These are phyloP conservation scores for Puccinia hordei DNA, from an alignment of 1,284 basidiomycete genomes.

Conservation along the genomic window DNA sequence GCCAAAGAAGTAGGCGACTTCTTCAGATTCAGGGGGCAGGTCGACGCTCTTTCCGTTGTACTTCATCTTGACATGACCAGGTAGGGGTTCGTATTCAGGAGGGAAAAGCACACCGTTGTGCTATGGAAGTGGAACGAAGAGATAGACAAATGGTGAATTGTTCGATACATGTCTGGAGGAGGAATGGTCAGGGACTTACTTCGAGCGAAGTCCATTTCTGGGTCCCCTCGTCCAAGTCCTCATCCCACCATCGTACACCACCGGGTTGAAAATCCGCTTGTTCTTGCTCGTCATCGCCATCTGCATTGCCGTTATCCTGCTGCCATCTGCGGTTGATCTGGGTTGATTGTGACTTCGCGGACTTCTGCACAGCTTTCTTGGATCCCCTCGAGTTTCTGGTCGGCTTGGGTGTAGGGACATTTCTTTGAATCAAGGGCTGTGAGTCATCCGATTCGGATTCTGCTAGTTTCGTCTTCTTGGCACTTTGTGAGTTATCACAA, in stretches of 20 bases:
- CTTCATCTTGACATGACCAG: conserved; percentile 84
- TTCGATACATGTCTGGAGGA: conserved; percentile 70
- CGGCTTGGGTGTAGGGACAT: neutral
- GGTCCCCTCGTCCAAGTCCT: conserved; percentile 61
- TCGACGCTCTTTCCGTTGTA: conserved; percentile 82
- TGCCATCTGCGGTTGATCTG: neutral
- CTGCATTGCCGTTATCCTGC: neutral
- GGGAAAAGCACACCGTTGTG: conserved; percentile 96
- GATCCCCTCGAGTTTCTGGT: neutral
- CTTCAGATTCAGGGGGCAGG: conserved; percentile 83
- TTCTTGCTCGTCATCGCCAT: neutral
- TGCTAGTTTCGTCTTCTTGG: neutral
- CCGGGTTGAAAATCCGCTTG: neutral
- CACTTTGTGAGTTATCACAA: neutral
- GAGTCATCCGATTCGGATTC: conserved; percentile 27
- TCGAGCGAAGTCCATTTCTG: conserved; percentile 51
- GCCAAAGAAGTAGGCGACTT: conserved; percentile 95
- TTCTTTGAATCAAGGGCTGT: neutral
- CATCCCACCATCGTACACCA: conserved; percentile 72
- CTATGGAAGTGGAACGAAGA: conserved; percentile 66
- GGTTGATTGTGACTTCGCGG: neutral
- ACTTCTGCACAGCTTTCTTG: neutral
- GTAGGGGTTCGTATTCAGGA: conserved; percentile 85
- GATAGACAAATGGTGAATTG: conserved; percentile 59
- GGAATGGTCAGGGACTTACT: conserved; percentile 49